Percentiles rank a stretch among this genome's conserved stretches.
Evolutionary conservation across 192 early-diverging fungal genomes (phyloP).

Genomic region (Phlyctochytrium arcticum): DNA sequence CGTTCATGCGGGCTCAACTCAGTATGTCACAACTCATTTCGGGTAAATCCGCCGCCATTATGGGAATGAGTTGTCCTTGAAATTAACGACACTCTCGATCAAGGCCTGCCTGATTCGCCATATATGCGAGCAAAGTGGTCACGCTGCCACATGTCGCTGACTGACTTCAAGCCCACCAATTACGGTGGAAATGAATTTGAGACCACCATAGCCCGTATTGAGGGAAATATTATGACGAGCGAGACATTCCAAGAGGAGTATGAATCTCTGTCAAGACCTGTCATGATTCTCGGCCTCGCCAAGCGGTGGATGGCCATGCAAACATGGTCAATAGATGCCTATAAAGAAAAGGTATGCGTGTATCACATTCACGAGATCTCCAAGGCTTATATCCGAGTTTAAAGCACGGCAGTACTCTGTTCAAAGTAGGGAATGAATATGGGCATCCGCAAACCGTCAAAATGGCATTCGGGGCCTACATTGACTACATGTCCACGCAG

Average conservation of each 20-base stretch:
- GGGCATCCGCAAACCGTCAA: constrained; percentile 17
- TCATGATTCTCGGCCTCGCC: constrained; percentile 6
- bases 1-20: no score
- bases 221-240: not conserved
- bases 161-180: not conserved
- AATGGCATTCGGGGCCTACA: constrained; percentile 25
- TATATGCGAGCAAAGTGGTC: constrained; percentile 19
- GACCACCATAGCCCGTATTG: not conserved
- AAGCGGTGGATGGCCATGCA: constrained; percentile 2
- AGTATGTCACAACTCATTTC: no score
- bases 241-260: constrained; percentile 7
- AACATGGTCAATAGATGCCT: constrained; percentile 8
- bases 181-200: no score
- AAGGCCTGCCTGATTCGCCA: not conserved
- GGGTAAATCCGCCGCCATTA: no score
- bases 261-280: constrained; percentile 6
- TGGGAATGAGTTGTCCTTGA: no score
- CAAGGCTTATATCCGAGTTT: not conserved
- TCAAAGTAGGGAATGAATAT: constrained; percentile 24
- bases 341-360: constrained; percentile 4
- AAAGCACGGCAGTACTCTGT: constrained; percentile 6
- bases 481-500: constrained; percentile 22
- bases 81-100: not conserved
- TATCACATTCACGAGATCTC: not conserved
- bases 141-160: constrained; percentile 16